A percentile compares a stretch with the other conserved stretches of the same genome.
Conservation (phyloP, 768 basidiomycete genomes). For the Pleurotus salmoneostramineus region DNA sequence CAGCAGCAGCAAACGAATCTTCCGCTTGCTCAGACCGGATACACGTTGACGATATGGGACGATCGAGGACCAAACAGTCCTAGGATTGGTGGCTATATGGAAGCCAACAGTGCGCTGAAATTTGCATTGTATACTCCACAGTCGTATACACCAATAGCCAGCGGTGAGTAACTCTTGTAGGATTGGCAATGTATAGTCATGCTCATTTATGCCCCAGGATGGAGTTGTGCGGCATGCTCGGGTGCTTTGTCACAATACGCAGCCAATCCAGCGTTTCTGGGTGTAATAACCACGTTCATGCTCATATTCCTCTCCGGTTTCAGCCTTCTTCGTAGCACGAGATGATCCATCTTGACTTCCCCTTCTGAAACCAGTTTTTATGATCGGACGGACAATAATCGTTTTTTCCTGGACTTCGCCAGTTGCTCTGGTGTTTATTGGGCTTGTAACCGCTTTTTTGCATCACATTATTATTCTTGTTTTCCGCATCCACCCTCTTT, state of each 20-base stretch:
- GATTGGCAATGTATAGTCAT: not conserved
- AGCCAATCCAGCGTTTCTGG: conserved; percentile 53
- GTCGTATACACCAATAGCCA: conserved; percentile 59
- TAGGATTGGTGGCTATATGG: conserved; percentile 59
- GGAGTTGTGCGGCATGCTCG: conserved; percentile 50
- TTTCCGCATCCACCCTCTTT: not conserved
- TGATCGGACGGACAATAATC: not conserved
- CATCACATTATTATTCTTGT: not conserved
- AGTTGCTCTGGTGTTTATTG: not conserved
- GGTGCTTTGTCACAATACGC: conserved; percentile 29
- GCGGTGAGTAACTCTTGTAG: conserved; percentile 30
- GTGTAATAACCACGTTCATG: conserved; percentile 51
- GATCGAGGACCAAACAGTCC: conserved; percentile 68
- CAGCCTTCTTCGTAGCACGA: conserved; percentile 39
- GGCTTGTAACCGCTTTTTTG: not conserved
- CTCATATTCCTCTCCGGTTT: conserved; percentile 68
- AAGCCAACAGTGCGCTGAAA: conserved; percentile 62
- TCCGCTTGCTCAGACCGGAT: conserved; percentile 73
- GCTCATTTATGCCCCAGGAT: conserved; percentile 32
- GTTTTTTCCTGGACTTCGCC: not conserved
- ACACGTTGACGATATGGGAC: conserved; percentile 78
- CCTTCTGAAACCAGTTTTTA: not conserved
- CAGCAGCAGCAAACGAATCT: conserved; percentile 56
- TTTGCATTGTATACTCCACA: conserved; percentile 87
- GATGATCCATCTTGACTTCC: not conserved